Evolutionary conservation across 805 yeast species (phyloP), one percentile per base, ranked within the genome.

Genomic region (Schizosaccharomyces lindneri): DNA sequence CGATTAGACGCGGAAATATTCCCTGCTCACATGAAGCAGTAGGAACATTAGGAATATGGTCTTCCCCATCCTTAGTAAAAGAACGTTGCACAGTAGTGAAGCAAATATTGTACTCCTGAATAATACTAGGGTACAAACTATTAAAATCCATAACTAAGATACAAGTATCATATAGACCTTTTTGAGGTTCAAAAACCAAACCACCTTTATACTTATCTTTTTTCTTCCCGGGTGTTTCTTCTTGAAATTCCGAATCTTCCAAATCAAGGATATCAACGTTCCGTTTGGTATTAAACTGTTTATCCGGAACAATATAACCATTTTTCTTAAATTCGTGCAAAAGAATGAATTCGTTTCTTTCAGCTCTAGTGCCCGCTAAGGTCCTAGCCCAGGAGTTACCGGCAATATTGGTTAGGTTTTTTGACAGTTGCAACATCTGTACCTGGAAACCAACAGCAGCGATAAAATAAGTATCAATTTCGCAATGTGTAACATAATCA

Each of bases 361-460:
- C 97, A 9, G 95, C 94, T 67, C 98, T 79, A 0, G 97, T 87
- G 72, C 98, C 98, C 61, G 87, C 83, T 61, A 93, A 75, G 0
- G 98, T 93, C 65, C 87, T 88, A 1, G 94, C 79, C 98, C 98
- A 93, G 0, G 96, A 90, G 70, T 93, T 93, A 67, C 98, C 98
- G 0, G 97, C 97, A 64, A 93, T 76, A 65, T 84, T 85, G 1
- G 98, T 93, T 68, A 93, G 76, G 68, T 89, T 95, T 67, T 87
- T 87, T 0, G 97, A 85, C 62, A 93, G 75, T 1, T 97, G 87
- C 62, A 93, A 73, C 63, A 93, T 83, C 72, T 93, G 97, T 62
- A 82, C 80, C 64, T 84, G 77, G 69, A 88, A 82, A 0, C 95
- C 88, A 62, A 93, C 75, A 62, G 84, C 84, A 2, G 88, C 86